phyloP scores from a whole-genome alignment of 148 eudicot species.

The Cornus suecica region DNA sequence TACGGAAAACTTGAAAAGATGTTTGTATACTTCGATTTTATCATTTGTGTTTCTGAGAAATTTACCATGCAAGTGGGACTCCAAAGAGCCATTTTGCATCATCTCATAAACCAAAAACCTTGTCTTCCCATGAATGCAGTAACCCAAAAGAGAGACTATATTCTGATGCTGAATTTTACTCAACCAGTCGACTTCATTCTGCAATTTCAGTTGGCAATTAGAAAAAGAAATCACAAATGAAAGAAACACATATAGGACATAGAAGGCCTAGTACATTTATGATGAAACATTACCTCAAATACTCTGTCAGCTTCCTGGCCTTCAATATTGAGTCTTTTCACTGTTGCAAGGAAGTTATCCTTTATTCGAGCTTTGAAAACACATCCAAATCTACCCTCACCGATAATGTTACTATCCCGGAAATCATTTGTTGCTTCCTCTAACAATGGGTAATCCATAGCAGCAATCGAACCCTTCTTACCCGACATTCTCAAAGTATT shows the following conservation, averaged over 20 bases:
- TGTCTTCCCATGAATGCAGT: conserved; percentile 48
- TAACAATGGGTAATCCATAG: conserved; percentile 57
- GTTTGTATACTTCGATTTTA: not conserved
- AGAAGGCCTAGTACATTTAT: not conserved
- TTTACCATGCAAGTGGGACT: conserved; percentile 73
- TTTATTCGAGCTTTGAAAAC: conserved; percentile 64
- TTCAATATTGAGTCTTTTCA: conserved; percentile 46
- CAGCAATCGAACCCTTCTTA: conserved; percentile 53
- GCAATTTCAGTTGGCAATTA: conserved; percentile 22
- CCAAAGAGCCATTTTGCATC: conserved; percentile 82
- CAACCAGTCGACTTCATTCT: conserved; percentile 76
- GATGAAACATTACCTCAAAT: conserved; percentile 51
- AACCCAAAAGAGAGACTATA: conserved; percentile 59
- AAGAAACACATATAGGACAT: not conserved
- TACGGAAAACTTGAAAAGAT: not conserved
- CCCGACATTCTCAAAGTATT: conserved; percentile 41
- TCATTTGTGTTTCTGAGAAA: not conserved
- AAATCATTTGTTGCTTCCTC: conserved; percentile 66
- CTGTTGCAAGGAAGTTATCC: conserved; percentile 48
- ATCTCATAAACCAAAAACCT: conserved; percentile 73
- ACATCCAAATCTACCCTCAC: conserved; percentile 50
- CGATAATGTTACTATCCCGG: conserved; percentile 47
- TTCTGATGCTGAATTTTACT: conserved; percentile 72
- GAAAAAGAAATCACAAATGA: not conserved
- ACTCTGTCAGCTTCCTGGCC: conserved; percentile 41